Conservation (phyloP, 768 basidiomycete species). For the Russula griseocarnosa region DNA sequence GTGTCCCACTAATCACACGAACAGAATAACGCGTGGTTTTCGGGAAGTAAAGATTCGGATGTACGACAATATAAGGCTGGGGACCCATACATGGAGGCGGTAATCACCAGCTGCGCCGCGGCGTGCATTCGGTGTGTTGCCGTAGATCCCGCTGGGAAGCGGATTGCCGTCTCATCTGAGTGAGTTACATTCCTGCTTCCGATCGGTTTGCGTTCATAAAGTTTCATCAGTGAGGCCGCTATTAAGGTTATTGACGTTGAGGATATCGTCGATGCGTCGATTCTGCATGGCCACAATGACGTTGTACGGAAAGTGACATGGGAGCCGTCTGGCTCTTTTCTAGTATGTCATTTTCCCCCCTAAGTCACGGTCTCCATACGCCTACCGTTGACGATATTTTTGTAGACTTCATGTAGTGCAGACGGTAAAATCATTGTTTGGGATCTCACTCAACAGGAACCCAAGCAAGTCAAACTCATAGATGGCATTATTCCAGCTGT, state of each 20-base stretch:
- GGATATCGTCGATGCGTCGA: slow-evolving; percentile 55
- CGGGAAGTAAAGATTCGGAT: slow-evolving; percentile 60
- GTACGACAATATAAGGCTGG: slow-evolving; percentile 71
- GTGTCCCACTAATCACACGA: neutral
- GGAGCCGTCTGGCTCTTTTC: slow-evolving; percentile 79
- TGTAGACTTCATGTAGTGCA: slow-evolving; percentile 73
- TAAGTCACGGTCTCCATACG: neutral
- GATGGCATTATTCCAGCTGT: slow-evolving; percentile 74
- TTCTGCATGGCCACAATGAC: slow-evolving; percentile 70
- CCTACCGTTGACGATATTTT: slow-evolving; percentile 1
- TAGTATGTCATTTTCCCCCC: slow-evolving; percentile 49
- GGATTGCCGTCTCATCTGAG: slow-evolving; percentile 89
- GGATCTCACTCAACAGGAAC: slow-evolving; percentile 59
- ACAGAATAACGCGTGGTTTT: slow-evolving; percentile 47
- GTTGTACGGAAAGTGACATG: slow-evolving; percentile 80
- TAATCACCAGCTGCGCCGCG: slow-evolving; percentile 60
- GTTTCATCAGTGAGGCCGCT: slow-evolving; percentile 55
- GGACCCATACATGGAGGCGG: slow-evolving; percentile 53
- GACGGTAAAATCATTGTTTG: slow-evolving; percentile 88
- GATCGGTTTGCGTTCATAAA: slow-evolving; percentile 6
- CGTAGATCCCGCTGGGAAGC: slow-evolving; percentile 69
- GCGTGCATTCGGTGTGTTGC: slow-evolving; percentile 71
- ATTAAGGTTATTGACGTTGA: slow-evolving; percentile 76
- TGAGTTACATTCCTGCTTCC: slow-evolving; percentile 40
- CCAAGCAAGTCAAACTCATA: slow-evolving; percentile 62